phyloP scores from a whole-genome alignment of 805 yeast genomes.

The Sporopachydermia lactativora region DNA sequence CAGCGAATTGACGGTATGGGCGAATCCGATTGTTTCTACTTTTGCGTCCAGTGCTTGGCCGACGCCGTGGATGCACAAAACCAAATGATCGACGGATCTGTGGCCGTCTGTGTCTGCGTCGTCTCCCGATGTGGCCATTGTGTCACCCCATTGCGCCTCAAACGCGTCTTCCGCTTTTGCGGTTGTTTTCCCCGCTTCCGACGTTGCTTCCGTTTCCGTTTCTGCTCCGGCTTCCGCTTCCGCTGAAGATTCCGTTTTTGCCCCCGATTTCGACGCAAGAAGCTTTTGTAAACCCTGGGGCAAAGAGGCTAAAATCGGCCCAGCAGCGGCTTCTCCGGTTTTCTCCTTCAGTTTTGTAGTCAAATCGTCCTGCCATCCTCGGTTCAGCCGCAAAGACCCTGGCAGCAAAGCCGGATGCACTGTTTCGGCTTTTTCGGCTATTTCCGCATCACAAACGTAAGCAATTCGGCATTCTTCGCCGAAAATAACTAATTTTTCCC shows the following conservation, averaged over 20 bases:
- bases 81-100: conserved; percentile 41
- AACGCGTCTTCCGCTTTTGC: background rate
- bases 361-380: conserved; percentile 1
- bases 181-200: background rate
- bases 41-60: conserved; percentile 78
- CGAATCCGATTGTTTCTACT: conserved; percentile 73
- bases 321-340: background rate
- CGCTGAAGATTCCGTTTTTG: background rate
- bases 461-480: background rate
- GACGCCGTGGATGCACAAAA: conserved; percentile 88
- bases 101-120: conserved; percentile 13
- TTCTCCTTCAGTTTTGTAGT: background rate
- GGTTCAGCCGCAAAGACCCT: background rate
- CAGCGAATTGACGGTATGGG: conserved; percentile 64
- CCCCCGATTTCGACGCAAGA: background rate
- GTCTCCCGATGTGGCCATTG: background rate
- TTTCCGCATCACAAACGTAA: background rate
- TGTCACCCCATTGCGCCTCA: background rate
- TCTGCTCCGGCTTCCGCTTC: background rate
- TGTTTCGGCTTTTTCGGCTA: background rate
- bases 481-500: background rate
- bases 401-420: background rate
- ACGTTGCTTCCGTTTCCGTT: background rate
- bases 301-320: background rate
- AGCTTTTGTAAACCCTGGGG: background rate